phyloP scores from a whole-genome alignment of 768 basidiomycete genomes.

The Lactarius vividus region DNA sequence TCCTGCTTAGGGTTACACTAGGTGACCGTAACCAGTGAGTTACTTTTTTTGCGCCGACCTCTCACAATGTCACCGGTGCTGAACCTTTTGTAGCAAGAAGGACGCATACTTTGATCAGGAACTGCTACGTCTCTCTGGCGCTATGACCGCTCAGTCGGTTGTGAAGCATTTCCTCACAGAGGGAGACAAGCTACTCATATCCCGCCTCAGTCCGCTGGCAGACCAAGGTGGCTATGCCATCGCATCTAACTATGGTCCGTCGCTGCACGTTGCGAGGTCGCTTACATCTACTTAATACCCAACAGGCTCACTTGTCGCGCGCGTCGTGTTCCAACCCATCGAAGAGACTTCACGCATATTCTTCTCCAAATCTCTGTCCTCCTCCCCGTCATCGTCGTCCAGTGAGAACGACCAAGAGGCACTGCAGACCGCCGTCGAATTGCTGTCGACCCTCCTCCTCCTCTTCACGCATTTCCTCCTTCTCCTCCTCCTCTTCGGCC shows the following conservation, averaged over 20 bases:
- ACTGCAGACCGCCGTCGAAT: conserved; percentile 42
- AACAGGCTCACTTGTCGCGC: conserved; percentile 85
- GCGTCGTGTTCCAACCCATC: conserved; percentile 91
- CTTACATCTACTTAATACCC: background rate
- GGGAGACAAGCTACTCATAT: conserved; percentile 88
- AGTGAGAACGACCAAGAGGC: conserved; percentile 9
- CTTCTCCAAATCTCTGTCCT: conserved; percentile 63
- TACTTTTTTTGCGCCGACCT: background rate
- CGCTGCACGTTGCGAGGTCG: background rate
- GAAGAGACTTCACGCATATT: conserved; percentile 90
- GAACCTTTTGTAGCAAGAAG: conserved; percentile 27
- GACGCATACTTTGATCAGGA: conserved; percentile 43
- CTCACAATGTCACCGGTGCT: background rate
- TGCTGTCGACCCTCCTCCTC: conserved; percentile 49
- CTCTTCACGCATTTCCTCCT: conserved; percentile 69
- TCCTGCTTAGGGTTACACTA: conserved; percentile 27
- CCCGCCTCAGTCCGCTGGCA: conserved; percentile 74
- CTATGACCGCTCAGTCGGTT: conserved; percentile 85
- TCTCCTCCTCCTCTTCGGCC: conserved; percentile 70
- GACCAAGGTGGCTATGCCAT: conserved; percentile 96
- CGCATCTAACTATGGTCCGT: conserved; percentile 90
- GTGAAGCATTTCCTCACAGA: conserved; percentile 96
- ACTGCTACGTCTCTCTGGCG: conserved; percentile 62
- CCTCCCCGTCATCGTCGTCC: background rate
- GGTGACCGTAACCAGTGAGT: conserved; percentile 34